These are phyloP conservation scores for Cylindrotheca closterium DNA, from an alignment of 108 stramenopile genomes.

Conservation along the genomic window DNA sequence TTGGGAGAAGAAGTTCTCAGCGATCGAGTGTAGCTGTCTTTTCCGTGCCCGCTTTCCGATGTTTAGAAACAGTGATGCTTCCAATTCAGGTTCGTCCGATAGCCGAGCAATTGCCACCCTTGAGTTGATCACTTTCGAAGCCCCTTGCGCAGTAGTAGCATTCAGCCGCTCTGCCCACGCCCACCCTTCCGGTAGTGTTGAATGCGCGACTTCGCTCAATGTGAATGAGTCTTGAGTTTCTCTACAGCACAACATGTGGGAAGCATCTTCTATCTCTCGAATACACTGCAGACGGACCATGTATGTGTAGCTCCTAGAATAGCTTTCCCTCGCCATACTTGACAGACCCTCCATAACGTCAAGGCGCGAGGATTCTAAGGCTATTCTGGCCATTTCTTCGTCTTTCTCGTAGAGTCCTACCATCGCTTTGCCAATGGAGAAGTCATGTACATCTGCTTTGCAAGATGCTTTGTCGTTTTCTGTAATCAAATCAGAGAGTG, in stretches of 20 bases:
- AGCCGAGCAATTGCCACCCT: slow-evolving; percentile 75
- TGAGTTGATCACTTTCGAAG: slow-evolving; percentile 48
- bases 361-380: slow-evolving; percentile 54
- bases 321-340: slow-evolving; percentile 71
- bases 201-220: slow-evolving; percentile 38
- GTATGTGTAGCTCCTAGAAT: slow-evolving; percentile 63
- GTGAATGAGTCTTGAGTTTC: slow-evolving; percentile 2
- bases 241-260: slow-evolving; percentile 12
- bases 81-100: slow-evolving; percentile 46
- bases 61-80: slow-evolving; percentile 69
- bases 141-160: slow-evolving; percentile 26
- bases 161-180: slow-evolving; percentile 50
- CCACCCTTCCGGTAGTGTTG: slow-evolving; percentile 41
- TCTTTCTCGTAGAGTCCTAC: slow-evolving; percentile 42
- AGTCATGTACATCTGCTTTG: slow-evolving; percentile 32
- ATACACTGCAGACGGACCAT: slow-evolving; percentile 69
- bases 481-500: slow-evolving; percentile 37
- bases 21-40: slow-evolving; percentile 47
- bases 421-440: slow-evolving; percentile 67
- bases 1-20: slow-evolving; percentile 64
- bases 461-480: not conserved
- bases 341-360: slow-evolving; percentile 64
- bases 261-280: slow-evolving; percentile 72
- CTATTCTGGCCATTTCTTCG: slow-evolving; percentile 13
- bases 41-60: slow-evolving; percentile 76